These are phyloP conservation scores for Discostella stelligera DNA, from an alignment of 352 stramenopile genomes.

Conservation along the genomic window DNA sequence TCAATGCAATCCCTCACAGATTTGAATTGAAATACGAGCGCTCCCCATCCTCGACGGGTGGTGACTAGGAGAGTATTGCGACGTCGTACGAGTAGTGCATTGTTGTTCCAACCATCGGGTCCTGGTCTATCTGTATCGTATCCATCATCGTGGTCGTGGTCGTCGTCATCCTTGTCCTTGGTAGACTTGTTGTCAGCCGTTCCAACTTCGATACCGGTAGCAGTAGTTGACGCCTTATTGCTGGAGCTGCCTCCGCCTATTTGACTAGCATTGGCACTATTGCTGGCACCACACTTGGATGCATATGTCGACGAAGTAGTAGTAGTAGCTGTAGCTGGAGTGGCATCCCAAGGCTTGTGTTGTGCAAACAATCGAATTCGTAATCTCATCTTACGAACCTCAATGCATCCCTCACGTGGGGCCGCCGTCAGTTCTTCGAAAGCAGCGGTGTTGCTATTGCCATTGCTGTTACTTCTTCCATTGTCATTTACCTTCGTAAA, in stretches of 20 bases:
- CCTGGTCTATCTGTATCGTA: slow-evolving; percentile 24
- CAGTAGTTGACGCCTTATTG: neutral
- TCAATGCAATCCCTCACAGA: slow-evolving; percentile 36
- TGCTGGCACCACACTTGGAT: neutral
- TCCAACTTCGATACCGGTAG: neutral
- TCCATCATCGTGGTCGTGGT: neutral
- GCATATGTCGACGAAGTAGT: neutral
- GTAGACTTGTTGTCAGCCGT: neutral
- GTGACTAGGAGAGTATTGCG: slow-evolving; percentile 40
- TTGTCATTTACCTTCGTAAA: neutral
- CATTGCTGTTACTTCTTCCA: neutral
- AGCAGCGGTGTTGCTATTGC: neutral
- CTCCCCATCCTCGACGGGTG: slow-evolving; percentile 38
- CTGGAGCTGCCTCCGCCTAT: neutral
- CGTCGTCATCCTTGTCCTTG: neutral
- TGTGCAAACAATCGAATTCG: slow-evolving; percentile 45
- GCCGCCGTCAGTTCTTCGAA: slow-evolving; percentile 39
- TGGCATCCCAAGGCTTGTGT: slow-evolving; percentile 25
- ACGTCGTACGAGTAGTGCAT: slow-evolving; percentile 48
- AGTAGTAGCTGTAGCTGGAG: neutral
- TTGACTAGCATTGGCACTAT: neutral
- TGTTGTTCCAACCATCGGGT: slow-evolving; percentile 53
- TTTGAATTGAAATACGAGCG: slow-evolving; percentile 50
- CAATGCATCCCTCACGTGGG: slow-evolving; percentile 46
- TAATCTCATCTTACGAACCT: slow-evolving; percentile 50